Percentiles rank a stretch among this genome's conserved stretches.
Conservation (phyloP, 2,329 filamentous ascomycete species). For the Penicillium sp. region DNA sequence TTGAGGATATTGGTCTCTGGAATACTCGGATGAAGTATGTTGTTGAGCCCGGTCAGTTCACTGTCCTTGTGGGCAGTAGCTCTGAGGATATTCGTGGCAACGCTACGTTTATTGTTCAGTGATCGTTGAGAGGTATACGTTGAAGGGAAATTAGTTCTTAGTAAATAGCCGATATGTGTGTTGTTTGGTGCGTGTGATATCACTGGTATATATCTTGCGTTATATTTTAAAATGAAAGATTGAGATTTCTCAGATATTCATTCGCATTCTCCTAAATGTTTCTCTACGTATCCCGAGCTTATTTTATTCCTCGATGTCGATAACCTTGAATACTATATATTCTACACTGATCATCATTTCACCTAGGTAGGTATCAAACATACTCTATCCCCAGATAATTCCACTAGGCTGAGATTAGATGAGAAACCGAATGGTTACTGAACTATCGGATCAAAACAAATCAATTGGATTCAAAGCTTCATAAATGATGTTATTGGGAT, state of each 20-base stretch:
- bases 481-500: not conserved
- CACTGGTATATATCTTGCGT: not conserved
- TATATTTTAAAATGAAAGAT: not conserved
- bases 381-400: no score
- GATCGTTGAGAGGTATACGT: not conserved
- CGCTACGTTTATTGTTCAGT: constrained; percentile 30
- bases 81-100: constrained; percentile 36
- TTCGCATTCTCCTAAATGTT: not conserved
- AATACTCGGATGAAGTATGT: constrained; percentile 65
- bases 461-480: not conserved
- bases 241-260: not conserved
- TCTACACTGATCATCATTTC: not conserved
- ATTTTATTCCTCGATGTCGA: not conserved
- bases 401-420: not conserved
- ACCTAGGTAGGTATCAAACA: no score
- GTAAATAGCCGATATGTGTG: not conserved
- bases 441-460: not conserved
- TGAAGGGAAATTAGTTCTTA: not conserved
- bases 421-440: not conserved
- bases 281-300: not conserved
- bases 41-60: constrained; percentile 68
- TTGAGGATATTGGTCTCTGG: constrained; percentile 56
- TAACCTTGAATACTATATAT: no score
- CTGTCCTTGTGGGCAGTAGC: constrained; percentile 58
- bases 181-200: not conserved